Conservation (phyloP, 805 yeast genomes). For the Saccharomycopsis oosterbeekiorum region DNA sequence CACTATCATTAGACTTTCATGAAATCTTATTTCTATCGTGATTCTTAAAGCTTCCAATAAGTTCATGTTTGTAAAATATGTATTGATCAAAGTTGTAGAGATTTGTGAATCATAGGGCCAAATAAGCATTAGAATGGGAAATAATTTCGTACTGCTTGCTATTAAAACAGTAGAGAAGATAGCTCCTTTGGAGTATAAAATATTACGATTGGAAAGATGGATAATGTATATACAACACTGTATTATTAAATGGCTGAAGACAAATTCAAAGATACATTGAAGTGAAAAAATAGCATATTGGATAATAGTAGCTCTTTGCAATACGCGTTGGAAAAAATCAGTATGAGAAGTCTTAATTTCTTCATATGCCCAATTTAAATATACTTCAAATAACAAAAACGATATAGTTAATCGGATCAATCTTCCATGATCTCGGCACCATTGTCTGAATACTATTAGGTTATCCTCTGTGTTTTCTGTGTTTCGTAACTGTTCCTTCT, state of each 20-base stretch:
- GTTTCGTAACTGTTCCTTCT: constrained; percentile 4
- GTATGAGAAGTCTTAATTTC: constrained; percentile 31
- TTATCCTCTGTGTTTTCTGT: constrained; percentile 1
- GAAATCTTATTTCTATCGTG: constrained; percentile 17
- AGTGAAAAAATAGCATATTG: constrained; percentile 31
- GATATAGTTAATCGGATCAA: constrained; percentile 47
- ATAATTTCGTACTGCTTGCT: constrained; percentile 69
- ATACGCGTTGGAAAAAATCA: constrained; percentile 19
- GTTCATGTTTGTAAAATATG: constrained; percentile 49
- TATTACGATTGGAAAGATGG: background rate
- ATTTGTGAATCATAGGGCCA: constrained; percentile 92
- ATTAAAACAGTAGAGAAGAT: constrained; percentile 62
- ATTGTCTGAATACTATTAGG: constrained; percentile 1
- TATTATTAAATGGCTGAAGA: constrained; percentile 26
- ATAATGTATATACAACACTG: constrained; percentile 21
- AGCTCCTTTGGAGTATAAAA: constrained; percentile 27
- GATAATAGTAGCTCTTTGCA: constrained; percentile 15
- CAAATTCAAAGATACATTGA: constrained; percentile 28
- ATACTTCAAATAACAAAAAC: constrained; percentile 74
- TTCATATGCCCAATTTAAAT: constrained; percentile 84
- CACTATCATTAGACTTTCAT: constrained; percentile 7
- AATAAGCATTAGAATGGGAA: constrained; percentile 87
- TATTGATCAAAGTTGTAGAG: constrained; percentile 44
- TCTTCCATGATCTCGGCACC: constrained; percentile 22
- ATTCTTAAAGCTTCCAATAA: constrained; percentile 55